Evolutionary conservation across 345 rosid species (phyloP).

Genomic region (Turnera subulata): DNA sequence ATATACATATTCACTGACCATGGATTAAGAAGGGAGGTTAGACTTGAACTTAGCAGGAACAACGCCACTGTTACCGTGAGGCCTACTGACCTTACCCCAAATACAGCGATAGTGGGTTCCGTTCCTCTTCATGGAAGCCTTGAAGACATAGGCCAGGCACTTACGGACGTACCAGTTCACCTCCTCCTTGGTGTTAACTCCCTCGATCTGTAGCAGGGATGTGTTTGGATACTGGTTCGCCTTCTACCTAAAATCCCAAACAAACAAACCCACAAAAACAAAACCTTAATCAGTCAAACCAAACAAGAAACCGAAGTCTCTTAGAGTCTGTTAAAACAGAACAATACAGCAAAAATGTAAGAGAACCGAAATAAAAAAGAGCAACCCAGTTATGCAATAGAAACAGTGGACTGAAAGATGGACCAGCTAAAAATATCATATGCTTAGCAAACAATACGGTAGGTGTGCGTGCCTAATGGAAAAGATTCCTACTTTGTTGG

Average conservation of each 20-base stretch:
- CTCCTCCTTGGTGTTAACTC: constrained; percentile 28
- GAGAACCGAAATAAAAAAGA: too few species aligned
- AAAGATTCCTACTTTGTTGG: too few species aligned
- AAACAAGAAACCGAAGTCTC: too few species aligned
- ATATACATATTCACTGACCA: constrained; percentile 16
- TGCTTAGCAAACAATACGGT: too few species aligned
- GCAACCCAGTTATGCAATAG: too few species aligned
- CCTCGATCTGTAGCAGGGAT: constrained; percentile 28
- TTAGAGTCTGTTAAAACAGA: too few species aligned
- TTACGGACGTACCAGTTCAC: constrained; percentile 24
- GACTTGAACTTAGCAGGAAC: constrained; percentile 27
- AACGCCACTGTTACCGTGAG: constrained; percentile 27
- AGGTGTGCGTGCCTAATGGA: too few species aligned
- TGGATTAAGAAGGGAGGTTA: constrained; percentile 25
- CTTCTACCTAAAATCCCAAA: constrained; percentile 12
- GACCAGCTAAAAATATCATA: too few species aligned
- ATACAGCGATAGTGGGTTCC: constrained; percentile 26
- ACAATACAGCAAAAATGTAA: too few species aligned
- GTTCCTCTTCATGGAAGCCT: constrained; percentile 24
- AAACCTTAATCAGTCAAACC: too few species aligned
- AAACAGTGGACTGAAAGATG: too few species aligned
- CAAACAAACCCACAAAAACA: too few species aligned
- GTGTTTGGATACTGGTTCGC: constrained; percentile 29
- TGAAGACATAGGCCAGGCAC: constrained; percentile 23
- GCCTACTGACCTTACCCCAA: constrained; percentile 27